A percentile compares a stretch with the other conserved stretches of the same genome.
Evolutionary conservation across 148 eudicot species (phyloP).

Genomic region (Limonium bicolor): DNA sequence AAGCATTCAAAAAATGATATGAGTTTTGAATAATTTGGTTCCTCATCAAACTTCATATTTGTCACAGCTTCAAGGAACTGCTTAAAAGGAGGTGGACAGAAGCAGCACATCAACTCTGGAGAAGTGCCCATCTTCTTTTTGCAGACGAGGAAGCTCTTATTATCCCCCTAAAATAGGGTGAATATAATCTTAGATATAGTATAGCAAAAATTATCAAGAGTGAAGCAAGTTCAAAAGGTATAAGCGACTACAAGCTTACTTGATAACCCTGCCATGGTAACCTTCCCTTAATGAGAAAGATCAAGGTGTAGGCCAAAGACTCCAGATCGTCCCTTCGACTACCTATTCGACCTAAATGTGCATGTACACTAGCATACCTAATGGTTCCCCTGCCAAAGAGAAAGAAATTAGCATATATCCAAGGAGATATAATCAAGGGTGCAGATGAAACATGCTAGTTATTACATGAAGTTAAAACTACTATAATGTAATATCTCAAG

Average conservation of each 20-base stretch:
- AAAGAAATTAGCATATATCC: neutral
- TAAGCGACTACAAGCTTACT: conserved; percentile 21
- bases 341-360: conserved; percentile 90
- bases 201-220: neutral
- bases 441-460: too few species aligned
- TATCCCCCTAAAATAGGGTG: conserved; percentile 73
- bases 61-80: conserved; percentile 89
- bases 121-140: conserved; percentile 90
- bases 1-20: conserved; percentile 73
- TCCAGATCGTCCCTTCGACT: conserved; percentile 85
- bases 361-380: conserved; percentile 97
- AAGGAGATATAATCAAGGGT: neutral
- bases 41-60: conserved; percentile 89
- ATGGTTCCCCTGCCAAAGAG: conserved; percentile 63
- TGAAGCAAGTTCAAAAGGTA: too few species aligned
- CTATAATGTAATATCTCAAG: too few species aligned
- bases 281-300: conserved; percentile 62
- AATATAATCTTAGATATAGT: conserved; percentile 6
- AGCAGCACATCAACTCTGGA: conserved; percentile 91
- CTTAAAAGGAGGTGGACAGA: conserved; percentile 81
- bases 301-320: conserved; percentile 69
- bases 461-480: too few species aligned
- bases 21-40: conserved; percentile 72
- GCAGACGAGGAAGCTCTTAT: conserved; percentile 82
- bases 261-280: conserved; percentile 90